Evolutionary conservation across 495 filamentous ascomycete species (phyloP).

Genomic region (Oidiodendron maius): DNA sequence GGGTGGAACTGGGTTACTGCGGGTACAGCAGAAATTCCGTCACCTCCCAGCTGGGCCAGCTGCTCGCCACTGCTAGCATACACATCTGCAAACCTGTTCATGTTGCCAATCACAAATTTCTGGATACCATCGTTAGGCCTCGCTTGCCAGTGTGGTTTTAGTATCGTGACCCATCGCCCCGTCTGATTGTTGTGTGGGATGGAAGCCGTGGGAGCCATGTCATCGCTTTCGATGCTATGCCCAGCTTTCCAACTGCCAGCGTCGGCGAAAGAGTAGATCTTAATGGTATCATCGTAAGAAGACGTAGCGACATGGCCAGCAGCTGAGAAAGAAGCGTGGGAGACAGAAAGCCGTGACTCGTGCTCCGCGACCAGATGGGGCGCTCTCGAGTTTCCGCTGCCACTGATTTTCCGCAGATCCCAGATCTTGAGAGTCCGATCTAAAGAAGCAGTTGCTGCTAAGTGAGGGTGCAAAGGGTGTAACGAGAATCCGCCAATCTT

Average conservation of each 20-base stretch:
- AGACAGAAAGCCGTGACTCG: slow-evolving; percentile 75
- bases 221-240: slow-evolving; percentile 47
- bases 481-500: slow-evolving; percentile 94
- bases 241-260: slow-evolving; percentile 60
- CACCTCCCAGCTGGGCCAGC: slow-evolving; percentile 81
- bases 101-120: slow-evolving; percentile 90
- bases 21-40: slow-evolving; percentile 89
- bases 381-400: slow-evolving; percentile 38
- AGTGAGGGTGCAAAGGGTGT: slow-evolving; percentile 69
- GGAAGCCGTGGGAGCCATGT: slow-evolving; percentile 61
- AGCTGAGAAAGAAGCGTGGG: slow-evolving; percentile 80
- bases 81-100: slow-evolving; percentile 95
- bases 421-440: slow-evolving; percentile 87
- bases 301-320: slow-evolving; percentile 82
- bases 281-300: slow-evolving; percentile 91
- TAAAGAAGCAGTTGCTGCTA: slow-evolving; percentile 84
- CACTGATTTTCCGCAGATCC: slow-evolving; percentile 78
- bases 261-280: slow-evolving; percentile 73
- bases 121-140: slow-evolving; percentile 70
- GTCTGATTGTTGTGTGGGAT: slow-evolving; percentile 95
- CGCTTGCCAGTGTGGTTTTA: slow-evolving; percentile 89
- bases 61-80: slow-evolving; percentile 77
- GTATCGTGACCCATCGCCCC: slow-evolving; percentile 67
- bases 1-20: slow-evolving; percentile 89
- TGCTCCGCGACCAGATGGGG: slow-evolving; percentile 77